Evolutionary conservation across 2,329 filamentous ascomycete genomes (phyloP).

Genomic region (Colletotrichum sp.): DNA sequence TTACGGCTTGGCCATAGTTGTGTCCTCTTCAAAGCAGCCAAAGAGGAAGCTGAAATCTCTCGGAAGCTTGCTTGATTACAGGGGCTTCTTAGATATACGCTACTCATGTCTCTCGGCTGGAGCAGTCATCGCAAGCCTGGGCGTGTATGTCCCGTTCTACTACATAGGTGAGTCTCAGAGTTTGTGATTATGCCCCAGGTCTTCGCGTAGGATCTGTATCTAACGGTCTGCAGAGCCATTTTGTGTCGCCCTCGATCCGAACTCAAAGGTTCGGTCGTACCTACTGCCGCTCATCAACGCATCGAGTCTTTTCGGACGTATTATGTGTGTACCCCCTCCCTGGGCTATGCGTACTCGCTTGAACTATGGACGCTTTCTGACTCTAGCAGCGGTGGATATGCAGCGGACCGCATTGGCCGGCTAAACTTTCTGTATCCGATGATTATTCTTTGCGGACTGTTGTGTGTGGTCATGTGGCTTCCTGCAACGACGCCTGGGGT

Average conservation of each 20-base stretch:
- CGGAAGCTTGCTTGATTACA: constrained; percentile 1
- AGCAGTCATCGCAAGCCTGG: constrained; percentile 24
- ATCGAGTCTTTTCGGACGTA: constrained; percentile 48
- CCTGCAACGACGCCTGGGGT: background rate
- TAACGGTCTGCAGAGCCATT: constrained; percentile 31
- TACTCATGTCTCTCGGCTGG: constrained; percentile 2
- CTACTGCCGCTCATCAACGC: constrained; percentile 49
- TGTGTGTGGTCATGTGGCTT: constrained; percentile 12
- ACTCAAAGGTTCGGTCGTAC: constrained; percentile 38
- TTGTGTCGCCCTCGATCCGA: constrained; percentile 39
- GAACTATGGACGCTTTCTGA: background rate
- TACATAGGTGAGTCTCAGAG: constrained; percentile 29
- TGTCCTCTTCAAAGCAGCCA: constrained; percentile 33
- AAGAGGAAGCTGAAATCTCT: background rate
- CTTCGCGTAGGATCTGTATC: constrained; percentile 41
- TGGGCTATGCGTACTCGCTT: background rate
- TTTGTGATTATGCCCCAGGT: constrained; percentile 34
- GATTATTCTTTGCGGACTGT: constrained; percentile 6
- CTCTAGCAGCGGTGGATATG: background rate
- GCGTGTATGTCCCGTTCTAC: constrained; percentile 40
- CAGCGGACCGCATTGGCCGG: constrained; percentile 13
- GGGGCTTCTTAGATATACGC: constrained; percentile 5
- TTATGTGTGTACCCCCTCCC: constrained; percentile 29
- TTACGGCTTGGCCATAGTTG: constrained; percentile 36
- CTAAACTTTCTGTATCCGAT: constrained; percentile 19